A percentile compares a stretch with the other conserved stretches of the same genome.
phyloP scores from a whole-genome alignment of 495 filamentous ascomycete genomes.

The Elasticomyces elasticus region DNA sequence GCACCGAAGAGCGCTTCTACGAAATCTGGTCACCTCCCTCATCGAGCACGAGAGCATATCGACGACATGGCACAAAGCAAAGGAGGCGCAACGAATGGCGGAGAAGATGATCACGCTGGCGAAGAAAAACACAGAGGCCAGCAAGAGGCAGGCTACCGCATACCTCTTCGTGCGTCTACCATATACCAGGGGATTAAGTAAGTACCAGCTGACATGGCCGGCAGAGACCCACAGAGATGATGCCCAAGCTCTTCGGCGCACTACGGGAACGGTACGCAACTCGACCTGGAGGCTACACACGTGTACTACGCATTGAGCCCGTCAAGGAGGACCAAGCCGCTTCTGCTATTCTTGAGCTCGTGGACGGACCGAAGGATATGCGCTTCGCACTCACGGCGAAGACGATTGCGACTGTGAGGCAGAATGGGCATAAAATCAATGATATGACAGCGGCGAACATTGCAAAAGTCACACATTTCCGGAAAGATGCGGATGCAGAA shows the following conservation, averaged over 20 bases:
- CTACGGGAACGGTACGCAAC: constrained; percentile 67
- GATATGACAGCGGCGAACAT: constrained; percentile 69
- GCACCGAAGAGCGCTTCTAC: constrained; percentile 84
- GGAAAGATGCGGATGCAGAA: constrained; percentile 52
- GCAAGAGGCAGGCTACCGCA: constrained; percentile 51
- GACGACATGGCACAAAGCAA: constrained; percentile 93
- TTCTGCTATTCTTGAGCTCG: constrained; percentile 87
- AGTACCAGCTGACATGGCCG: neutral
- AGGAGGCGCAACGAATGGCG: constrained; percentile 85
- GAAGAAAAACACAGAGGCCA: constrained; percentile 78
- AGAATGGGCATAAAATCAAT: constrained; percentile 42
- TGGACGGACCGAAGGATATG: constrained; percentile 91
- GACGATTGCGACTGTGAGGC: constrained; percentile 56
- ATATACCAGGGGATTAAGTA: neutral
- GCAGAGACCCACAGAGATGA: constrained; percentile 52
- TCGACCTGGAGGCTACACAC: constrained; percentile 89
- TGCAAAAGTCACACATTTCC: constrained; percentile 71
- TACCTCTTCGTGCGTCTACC: constrained; percentile 68
- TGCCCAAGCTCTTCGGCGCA: constrained; percentile 82
- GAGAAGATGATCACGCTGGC: constrained; percentile 89
- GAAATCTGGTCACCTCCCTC: constrained; percentile 93
- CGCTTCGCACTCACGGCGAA: constrained; percentile 86
- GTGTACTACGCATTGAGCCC: constrained; percentile 78
- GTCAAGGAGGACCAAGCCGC: constrained; percentile 65
- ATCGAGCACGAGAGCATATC: constrained; percentile 84